Evolutionary conservation across 306 rosid species (phyloP), one percentile per base, ranked within the genome.

Genomic region (Gastrolobium bilobum): DNA sequence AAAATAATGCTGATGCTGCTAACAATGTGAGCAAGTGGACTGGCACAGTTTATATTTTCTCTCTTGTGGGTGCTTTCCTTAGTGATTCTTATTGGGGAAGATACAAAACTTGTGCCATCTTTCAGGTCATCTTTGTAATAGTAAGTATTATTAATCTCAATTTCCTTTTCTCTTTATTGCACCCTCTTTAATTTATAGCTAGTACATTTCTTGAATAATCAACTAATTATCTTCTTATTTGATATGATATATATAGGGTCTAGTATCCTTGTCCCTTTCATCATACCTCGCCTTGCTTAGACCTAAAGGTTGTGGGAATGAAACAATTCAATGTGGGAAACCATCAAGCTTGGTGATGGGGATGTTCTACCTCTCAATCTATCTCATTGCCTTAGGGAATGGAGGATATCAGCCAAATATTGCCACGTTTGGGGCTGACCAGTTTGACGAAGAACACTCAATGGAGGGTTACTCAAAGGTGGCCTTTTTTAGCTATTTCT

Each of bases 241-340:
- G 31, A 62, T 60, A 15, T 48, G 63, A 68, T 20, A 20, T 20
- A 20, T 20, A 20, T 88, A 94, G 99, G 99, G 99, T 40, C 78
- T 92, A 71, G 81, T 81, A 40, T 85, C 88, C 4, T 68, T 94
- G 72, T 92, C 99, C 2, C 39, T 94, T 15, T 79, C 99, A 59
- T 83, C 99, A 1, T 87, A 88, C 78, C 51, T 92, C 10, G 86
- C 87, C 77, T 83, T 94, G 87, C 76, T 94, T 6, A 94, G 76
- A 52, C 97, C 99, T 0, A 85, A 78, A 82, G 97, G 90, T 26
- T 94, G 99, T 91, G 99, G 99, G 8, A 87, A 87, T 68, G 83
- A 80, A 74, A 40, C 68, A 71, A 2, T 69, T 51, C 13, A 59
- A 26, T 86, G 89, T 50, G 82, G 68, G 20, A 9, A 86, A 50